Conservation (phyloP, 148 eudicot genomes). For the Rhododendron vialii region DNA sequence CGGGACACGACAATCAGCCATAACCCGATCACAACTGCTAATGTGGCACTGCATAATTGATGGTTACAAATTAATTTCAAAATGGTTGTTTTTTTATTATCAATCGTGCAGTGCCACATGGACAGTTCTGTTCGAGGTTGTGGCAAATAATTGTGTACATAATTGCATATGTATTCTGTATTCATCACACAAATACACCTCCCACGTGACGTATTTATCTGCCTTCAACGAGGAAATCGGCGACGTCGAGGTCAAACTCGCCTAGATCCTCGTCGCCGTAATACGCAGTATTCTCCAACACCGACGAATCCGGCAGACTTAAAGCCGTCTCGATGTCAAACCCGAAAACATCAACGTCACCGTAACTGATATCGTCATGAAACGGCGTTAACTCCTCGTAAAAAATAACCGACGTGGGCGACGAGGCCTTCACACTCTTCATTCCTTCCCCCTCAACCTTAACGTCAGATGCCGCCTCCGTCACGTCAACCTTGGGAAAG, state of each 20-base stretch:
- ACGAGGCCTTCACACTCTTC: constrained; percentile 11
- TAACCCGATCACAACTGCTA: no score
- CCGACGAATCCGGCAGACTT: background rate
- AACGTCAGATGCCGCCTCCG: background rate
- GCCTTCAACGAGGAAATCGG: constrained; percentile 19
- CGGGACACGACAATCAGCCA: no score
- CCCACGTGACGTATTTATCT: background rate
- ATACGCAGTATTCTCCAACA: background rate
- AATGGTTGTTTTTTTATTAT: no score
- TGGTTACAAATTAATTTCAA: no score
- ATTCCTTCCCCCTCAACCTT: background rate
- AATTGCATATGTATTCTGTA: no score
- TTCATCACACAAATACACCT: no score
- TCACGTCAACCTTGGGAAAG: constrained; percentile 16
- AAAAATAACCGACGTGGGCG: constrained; percentile 22
- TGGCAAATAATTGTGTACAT: no score
- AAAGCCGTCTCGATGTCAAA: constrained; percentile 7
- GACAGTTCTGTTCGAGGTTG: no score
- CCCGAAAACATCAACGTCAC: constrained; percentile 11
- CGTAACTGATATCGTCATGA: background rate
- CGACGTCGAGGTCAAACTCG: constrained; percentile 13
- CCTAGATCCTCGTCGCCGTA: constrained; percentile 14
- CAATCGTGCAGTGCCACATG: no score
- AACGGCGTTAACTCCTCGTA: background rate
- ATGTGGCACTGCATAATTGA: no score